These are phyloP conservation scores for Laguncularia racemosa DNA, from an alignment of 345 rosid species.

Conservation along the genomic window DNA sequence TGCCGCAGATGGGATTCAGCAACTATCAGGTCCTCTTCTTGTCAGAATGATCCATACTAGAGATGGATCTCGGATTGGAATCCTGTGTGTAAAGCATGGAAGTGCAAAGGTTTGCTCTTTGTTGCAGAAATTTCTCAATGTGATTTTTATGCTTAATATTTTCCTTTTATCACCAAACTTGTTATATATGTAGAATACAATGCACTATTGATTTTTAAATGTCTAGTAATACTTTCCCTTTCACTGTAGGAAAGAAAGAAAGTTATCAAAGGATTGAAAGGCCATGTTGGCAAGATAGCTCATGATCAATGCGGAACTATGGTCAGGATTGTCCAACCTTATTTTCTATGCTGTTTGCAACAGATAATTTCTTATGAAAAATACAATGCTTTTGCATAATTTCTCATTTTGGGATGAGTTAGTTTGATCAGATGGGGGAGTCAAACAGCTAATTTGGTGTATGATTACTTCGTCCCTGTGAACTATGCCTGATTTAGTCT, in stretches of 20 bases:
- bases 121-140: not conserved
- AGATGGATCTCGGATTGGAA: constrained; percentile 85
- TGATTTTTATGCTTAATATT: not conserved
- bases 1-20: constrained; percentile 75
- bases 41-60: constrained; percentile 91
- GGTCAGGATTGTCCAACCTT: constrained; percentile 38
- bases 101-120: constrained; percentile 68
- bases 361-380: no score
- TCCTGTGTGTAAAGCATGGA: constrained; percentile 85
- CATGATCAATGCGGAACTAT: constrained; percentile 66
- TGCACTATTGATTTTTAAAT: constrained; percentile 4
- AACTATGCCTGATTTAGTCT: no score
- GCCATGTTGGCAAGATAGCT: constrained; percentile 52
- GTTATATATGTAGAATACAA: constrained; percentile 2
- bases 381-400: not conserved
- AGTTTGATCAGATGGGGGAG: no score
- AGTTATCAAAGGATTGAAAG: constrained; percentile 83
- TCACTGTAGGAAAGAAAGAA: constrained; percentile 78
- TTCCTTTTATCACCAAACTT: not conserved
- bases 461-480: no score
- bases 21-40: constrained; percentile 70
- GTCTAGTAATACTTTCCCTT: constrained; percentile 3
- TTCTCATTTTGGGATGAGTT: no score
- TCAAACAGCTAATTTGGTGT: no score
- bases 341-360: constrained; percentile 2